These are phyloP conservation scores for Dunaliella primolecta DNA, from an alignment of 139 green algal species.

Conservation along the genomic window DNA sequence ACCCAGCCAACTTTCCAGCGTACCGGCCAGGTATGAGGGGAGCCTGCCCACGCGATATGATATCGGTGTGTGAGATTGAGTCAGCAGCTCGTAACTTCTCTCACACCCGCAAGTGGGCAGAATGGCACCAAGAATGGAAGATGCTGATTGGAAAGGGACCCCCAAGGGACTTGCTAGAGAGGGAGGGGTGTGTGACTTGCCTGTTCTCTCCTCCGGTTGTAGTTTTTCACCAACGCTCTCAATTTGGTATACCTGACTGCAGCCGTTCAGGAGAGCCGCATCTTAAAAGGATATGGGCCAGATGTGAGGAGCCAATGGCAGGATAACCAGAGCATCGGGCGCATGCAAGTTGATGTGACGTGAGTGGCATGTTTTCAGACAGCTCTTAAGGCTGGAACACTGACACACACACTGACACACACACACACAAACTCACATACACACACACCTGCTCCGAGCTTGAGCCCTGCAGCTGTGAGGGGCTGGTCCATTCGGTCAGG, in stretches of 20 bases:
- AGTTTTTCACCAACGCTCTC: neutral
- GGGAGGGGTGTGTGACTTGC: neutral
- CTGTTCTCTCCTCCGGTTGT: neutral
- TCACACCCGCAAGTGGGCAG: too few relatives aligned
- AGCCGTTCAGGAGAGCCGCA: neutral
- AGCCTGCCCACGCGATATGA: too few relatives aligned
- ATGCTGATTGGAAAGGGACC: too few relatives aligned
- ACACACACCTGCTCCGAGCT: neutral
- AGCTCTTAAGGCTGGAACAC: too few relatives aligned
- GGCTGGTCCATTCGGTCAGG: neutral
- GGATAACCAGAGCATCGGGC: neutral
- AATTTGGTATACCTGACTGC: too few relatives aligned
- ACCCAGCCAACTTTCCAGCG: neutral
- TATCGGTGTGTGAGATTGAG: too few relatives aligned
- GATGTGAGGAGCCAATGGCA: neutral
- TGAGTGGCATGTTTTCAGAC: too few relatives aligned
- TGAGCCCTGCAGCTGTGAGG: neutral
- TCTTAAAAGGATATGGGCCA: neutral
- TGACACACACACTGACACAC: neutral
- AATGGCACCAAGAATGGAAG: too few relatives aligned
- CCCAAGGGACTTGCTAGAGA: too few relatives aligned
- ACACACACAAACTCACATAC: neutral
- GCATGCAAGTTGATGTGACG: neutral
- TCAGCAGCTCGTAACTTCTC: too few relatives aligned
- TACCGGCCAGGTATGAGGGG: neutral